Conservation (phyloP, 202 grass and related monocot genomes). For the Brachypodium distachyon region DNA sequence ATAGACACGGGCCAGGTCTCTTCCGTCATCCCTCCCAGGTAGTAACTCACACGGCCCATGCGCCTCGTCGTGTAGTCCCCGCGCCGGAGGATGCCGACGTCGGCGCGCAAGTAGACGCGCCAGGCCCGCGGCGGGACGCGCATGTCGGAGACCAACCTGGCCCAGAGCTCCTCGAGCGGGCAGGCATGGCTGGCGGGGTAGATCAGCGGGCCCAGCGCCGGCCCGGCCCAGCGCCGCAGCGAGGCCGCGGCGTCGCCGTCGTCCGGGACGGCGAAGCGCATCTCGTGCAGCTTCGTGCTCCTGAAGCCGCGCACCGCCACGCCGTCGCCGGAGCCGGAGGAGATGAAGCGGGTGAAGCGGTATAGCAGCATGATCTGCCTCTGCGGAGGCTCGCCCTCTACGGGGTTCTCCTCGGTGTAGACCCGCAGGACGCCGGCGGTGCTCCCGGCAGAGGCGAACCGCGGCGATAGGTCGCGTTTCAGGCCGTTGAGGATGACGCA, state of each 20-base stretch:
- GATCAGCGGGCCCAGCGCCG: not conserved
- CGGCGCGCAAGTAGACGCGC: not conserved
- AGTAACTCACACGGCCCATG: conserved; percentile 6
- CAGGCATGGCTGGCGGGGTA: not conserved
- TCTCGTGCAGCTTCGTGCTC: not conserved
- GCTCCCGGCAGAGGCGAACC: not conserved
- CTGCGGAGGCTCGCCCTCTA: no score
- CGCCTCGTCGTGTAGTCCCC: not conserved
- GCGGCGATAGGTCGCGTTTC: not conserved
- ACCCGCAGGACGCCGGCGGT: not conserved
- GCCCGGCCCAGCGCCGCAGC: not conserved
- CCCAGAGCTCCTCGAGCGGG: not conserved
- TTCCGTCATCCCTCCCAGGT: not conserved
- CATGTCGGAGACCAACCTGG: not conserved
- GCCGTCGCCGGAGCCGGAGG: not conserved
- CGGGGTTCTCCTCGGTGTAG: not conserved
- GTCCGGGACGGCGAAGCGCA: not conserved
- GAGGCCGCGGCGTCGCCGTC: not conserved
- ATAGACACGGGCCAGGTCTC: not conserved
- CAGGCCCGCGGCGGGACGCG: not conserved
- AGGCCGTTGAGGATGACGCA: no score
- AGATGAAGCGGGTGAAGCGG: conserved; percentile 12
- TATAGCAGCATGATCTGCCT: conserved; percentile 6
- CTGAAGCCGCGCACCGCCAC: not conserved
- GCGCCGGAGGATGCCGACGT: conserved; percentile 18